Evolutionary conservation across 2,329 filamentous ascomycete genomes (phyloP).

Genomic region (Nothophoma quercina): DNA sequence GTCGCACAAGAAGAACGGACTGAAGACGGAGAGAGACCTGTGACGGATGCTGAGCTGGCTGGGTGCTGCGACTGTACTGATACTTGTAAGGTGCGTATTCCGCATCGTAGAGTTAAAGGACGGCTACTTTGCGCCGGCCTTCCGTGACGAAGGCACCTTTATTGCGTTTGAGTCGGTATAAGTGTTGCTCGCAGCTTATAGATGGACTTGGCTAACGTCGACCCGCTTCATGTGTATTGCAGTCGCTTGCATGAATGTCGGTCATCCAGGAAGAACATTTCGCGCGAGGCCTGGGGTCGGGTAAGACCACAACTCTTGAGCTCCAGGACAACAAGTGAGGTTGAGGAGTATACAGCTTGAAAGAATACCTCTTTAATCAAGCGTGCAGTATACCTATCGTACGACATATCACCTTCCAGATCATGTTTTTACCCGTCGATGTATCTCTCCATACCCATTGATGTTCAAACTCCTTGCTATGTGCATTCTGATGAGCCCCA

Average conservation of each 20-base stretch:
- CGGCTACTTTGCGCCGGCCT: constrained; percentile 15
- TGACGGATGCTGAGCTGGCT: background rate
- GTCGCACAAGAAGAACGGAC: background rate
- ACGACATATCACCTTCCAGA: too few relatives aligned
- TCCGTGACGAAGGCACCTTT: constrained; percentile 13
- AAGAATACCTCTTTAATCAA: too few relatives aligned
- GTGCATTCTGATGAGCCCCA: too few relatives aligned
- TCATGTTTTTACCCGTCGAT: too few relatives aligned
- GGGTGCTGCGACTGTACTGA: constrained; percentile 1
- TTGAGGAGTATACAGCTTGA: too few relatives aligned
- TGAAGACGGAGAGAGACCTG: background rate
- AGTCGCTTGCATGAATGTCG: constrained; percentile 6
- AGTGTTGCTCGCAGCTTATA: background rate
- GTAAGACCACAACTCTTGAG: too few relatives aligned
- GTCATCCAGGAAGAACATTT: constrained; percentile 7
- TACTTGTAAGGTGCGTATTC: constrained; percentile 14
- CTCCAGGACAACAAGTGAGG: too few relatives aligned
- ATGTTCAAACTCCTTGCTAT: too few relatives aligned
- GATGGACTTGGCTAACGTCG: background rate
- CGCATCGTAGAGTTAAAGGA: constrained; percentile 17
- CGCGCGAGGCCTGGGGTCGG: too few relatives aligned
- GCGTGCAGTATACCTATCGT: too few relatives aligned
- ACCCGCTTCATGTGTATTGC: constrained; percentile 3
- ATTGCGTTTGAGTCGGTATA: constrained; percentile 18
- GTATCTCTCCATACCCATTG: too few relatives aligned